Evolutionary conservation across 179 eudicot species (phyloP), one percentile per base, ranked within the genome.

Genomic region (Amaranthus tricolor): DNA sequence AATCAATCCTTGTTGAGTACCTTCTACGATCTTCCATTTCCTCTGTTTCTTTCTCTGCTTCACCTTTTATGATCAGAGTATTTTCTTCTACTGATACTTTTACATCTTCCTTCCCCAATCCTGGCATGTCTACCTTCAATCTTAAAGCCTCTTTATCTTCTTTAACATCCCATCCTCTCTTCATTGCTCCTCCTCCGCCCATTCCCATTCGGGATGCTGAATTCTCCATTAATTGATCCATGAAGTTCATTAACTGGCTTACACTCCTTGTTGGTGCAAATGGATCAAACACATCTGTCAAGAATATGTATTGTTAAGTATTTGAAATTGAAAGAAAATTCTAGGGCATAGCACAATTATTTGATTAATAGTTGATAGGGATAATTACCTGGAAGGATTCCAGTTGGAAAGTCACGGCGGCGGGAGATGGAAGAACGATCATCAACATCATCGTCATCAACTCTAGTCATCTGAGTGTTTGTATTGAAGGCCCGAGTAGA

Each of bases 121-220:
- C 96, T 3, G 96, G 96, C 98, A 92, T 88, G 86, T 92, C 96
- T 17, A 89, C 75, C 9, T 86, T 81, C 59, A 91, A 72, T 31
- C 85, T 78, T 0, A 92, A 82, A 0, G 86, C 86, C 0, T 89
- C 80, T 2, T 81, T 84, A 7, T 86, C 88, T 45, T 92, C 96
- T 61, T 68, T 80, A 3, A 84, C 87, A 56, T 90, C 84, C 90
- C 93, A 90, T 4, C 90, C 95, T 51, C 91, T 62, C 21, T 90
- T 66, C 1, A 45, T 54, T 0, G 79, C 66, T 11, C 77, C 85
- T 1, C 59, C 62, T 4, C 15, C 76, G 24, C 85, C 79, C 64
- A 57, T 7, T 2, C 83, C 84, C 40, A 31, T 31, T 0, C 85
- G 82, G 0, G 82, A 2, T 0, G 82, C 47, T 5, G 95, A 90